Evolutionary conservation across 2,329 filamentous ascomycete species (phyloP).

Genomic region (Fusarium subtropicale): DNA sequence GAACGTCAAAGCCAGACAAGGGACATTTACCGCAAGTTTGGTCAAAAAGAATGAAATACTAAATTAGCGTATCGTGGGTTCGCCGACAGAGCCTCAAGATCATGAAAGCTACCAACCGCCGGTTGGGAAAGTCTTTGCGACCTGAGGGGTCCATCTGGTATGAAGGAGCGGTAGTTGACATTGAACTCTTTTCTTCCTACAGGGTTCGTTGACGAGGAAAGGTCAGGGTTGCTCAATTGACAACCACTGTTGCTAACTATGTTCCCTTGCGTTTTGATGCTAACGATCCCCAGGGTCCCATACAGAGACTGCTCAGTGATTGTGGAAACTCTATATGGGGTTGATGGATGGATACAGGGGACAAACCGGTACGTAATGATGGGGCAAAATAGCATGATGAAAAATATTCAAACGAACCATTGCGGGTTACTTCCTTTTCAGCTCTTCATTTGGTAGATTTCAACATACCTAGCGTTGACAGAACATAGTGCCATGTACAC

Average conservation of each 20-base stretch:
- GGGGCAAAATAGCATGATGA: conserved; percentile 37
- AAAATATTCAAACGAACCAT: conserved; percentile 26
- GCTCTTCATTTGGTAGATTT: background rate
- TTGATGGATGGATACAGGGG: conserved; percentile 4
- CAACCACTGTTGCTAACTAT: background rate
- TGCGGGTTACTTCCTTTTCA: conserved; percentile 1
- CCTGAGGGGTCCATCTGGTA: background rate
- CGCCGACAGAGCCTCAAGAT: conserved; percentile 6
- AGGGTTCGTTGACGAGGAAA: background rate
- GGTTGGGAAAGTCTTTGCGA: conserved; percentile 2
- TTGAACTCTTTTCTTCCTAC: background rate
- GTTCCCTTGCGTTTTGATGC: background rate
- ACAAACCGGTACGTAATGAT: conserved; percentile 42
- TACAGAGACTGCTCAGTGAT: background rate
- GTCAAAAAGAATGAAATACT: background rate
- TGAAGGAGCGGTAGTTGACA: background rate
- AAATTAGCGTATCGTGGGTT: conserved; percentile 8
- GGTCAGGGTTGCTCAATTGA: background rate
- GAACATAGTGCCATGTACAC: background rate
- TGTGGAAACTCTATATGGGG: conserved; percentile 13
- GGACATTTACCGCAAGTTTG: conserved; percentile 18
- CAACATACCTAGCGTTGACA: too few species aligned
- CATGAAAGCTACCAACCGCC: background rate
- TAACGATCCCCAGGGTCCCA: background rate
- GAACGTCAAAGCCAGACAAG: conserved; percentile 9